Percentiles rank a stretch among this genome's conserved stretches.
Evolutionary conservation across 2,329 filamentous ascomycete genomes (phyloP).

Genomic region (Colletotrichum phormii): DNA sequence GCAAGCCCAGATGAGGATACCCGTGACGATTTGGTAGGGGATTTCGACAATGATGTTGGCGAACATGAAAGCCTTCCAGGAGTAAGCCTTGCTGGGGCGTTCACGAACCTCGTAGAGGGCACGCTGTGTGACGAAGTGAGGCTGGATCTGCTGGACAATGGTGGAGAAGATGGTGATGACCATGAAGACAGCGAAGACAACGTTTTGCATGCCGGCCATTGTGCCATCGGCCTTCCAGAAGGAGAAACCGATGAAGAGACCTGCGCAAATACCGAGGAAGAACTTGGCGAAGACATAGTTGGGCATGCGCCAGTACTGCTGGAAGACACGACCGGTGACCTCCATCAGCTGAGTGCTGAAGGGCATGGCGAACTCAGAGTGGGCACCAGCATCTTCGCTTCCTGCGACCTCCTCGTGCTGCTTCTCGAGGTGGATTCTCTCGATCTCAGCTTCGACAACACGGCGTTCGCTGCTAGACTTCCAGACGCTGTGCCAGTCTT

Average conservation of each 20-base stretch:
- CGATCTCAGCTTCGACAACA: slow-evolving; percentile 70
- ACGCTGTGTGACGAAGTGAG: slow-evolving; percentile 79
- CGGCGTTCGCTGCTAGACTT: slow-evolving; percentile 62
- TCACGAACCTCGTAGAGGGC: slow-evolving; percentile 83
- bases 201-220: slow-evolving; percentile 78
- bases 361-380: slow-evolving; percentile 82
- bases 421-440: slow-evolving; percentile 68
- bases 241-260: slow-evolving; percentile 81
- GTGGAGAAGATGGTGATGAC: slow-evolving; percentile 79
- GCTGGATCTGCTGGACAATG: slow-evolving; percentile 79
- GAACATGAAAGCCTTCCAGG: slow-evolving; percentile 79
- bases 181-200: slow-evolving; percentile 82
- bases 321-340: slow-evolving; percentile 77
- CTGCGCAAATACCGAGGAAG: slow-evolving; percentile 67
- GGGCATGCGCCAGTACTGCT: slow-evolving; percentile 87
- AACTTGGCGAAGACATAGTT: slow-evolving; percentile 82
- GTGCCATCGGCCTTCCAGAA: slow-evolving; percentile 69
- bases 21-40: slow-evolving; percentile 75
- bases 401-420: slow-evolving; percentile 36
- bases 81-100: slow-evolving; percentile 79
- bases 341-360: slow-evolving; percentile 73
- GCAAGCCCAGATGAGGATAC: slow-evolving; percentile 70
- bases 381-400: slow-evolving; percentile 39
- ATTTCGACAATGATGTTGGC: slow-evolving; percentile 80
- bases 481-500: slow-evolving; percentile 79